Base-by-base conservation (phyloP, 108 stramenopile species). In the Hondaea fermentalgiana region DNA sequence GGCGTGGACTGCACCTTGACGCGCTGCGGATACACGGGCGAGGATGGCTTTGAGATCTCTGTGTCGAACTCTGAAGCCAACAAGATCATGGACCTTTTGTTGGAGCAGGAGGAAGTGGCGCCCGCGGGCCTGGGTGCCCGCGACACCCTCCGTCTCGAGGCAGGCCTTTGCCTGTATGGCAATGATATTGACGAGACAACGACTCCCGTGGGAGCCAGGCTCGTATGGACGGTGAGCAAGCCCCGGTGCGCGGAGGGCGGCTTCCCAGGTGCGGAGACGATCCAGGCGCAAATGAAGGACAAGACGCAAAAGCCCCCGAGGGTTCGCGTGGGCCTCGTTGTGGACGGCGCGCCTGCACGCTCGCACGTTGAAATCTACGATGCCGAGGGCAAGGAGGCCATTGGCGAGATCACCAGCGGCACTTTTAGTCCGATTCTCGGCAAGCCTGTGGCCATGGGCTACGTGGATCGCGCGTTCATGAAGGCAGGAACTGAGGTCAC, bases 21-120 rank as follows among this genome's bases (percentile, higher is more conserved):
- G 17, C 96, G 98, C 90, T 99, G 99, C 91, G 99, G 99, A 17
- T 99, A 99, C 94, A 99, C 99, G 10, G 99, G 99, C 21, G 99
- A 99, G 91, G 99, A 99, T 90, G 99, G 99, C 23, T 99, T 99
- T 90, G 99, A 99, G 95, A 92, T 99, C 60, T 94, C 96, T 72
- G 96, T 99, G 90, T 95, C 97, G 5, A 35, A 44, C 42, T 45
- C 76, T 10, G 42, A 87, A 12, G 92, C 95, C 3, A 93, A 92
- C 44, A 35, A 93, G 87, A 19, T 51, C 42, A 53, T 5, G 43
- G 35, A 90, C 29, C 49, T 59, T 5, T 35, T 88, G 2, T 14
- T 59, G 12, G 72, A 25, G 60, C 94, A 97, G 72, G 92, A 92
- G 5, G 88, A 91, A 25, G 97, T 99, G 45, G 94, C 95, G 57